Base-by-base conservation (phyloP, 352 stramenopile genomes). In the Globisporangium acanthophoron region DNA sequence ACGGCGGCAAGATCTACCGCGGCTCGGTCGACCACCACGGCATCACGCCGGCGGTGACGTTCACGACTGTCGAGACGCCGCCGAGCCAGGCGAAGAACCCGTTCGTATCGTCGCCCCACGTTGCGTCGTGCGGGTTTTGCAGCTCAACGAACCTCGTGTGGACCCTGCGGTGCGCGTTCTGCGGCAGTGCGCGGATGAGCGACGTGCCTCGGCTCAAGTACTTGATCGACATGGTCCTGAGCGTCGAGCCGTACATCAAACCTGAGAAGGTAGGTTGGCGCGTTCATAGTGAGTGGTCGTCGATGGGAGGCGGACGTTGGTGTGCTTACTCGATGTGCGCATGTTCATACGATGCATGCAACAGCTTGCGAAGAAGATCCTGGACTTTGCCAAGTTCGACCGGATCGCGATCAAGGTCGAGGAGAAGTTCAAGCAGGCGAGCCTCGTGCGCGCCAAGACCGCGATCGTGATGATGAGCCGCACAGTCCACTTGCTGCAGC, bases 401-500 rank as follows among this genome's bases (percentile, higher is more conserved):
- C 77, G 78, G 29, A 76, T 86, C 24, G 84, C 84, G 1, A 73
- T 90, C 61, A 80, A 88, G 66, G 78, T 76, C 4, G 84, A 93
- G 46, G 71, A 78, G 3, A 80, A 74, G 16, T 88, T 91, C 56
- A 90, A 89, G 37, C 80, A 91, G 62, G 80, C 84, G 29, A 85
- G 79, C n/a, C 70, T 91, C 18, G 79, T 91, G 44, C 68, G 84
- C 37, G 79, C 80, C 3, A 88, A 86, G 43, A 73, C 79, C 9
- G 79, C 80, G 12, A 91, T 91, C 55, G 84, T 88, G 71, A 90
- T 91, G 79, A 90, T 93, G 79, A 89, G 74, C 27, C 70, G 80
- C 44, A 90, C 79, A 9, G 76, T 88, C 24, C 56, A 68, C 11
- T 40, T 69, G 15, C 56, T 91, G 16, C 74, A 76, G 2, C 73